phyloP scores from a whole-genome alignment of 495 filamentous ascomycete genomes.

The Bathelium albidoporum region DNA sequence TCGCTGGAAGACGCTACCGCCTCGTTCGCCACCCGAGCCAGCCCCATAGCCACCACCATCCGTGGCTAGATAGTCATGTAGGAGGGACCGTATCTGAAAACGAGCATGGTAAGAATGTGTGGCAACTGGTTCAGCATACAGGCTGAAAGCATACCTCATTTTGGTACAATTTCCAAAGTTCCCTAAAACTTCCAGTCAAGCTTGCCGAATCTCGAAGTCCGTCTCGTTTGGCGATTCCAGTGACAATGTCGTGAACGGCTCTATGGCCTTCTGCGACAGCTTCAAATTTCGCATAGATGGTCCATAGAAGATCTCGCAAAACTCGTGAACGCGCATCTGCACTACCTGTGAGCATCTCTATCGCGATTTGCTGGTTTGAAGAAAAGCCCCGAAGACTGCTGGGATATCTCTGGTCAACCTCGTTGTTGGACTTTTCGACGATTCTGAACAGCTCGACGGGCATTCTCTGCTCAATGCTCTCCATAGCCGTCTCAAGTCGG shows the following conservation, averaged over 20 bases:
- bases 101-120: background rate
- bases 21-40: constrained; percentile 37
- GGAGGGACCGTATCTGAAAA: constrained; percentile 67
- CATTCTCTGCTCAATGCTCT: constrained; percentile 82
- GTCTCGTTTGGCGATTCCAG: constrained; percentile 69
- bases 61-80: constrained; percentile 96
- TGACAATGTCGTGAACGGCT: constrained; percentile 82
- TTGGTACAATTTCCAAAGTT: constrained; percentile 87
- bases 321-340: constrained; percentile 61
- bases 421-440: constrained; percentile 87
- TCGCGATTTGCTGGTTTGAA: constrained; percentile 31
- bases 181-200: constrained; percentile 72
- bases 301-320: constrained; percentile 81
- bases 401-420: constrained; percentile 85
- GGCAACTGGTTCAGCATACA: constrained; percentile 34
- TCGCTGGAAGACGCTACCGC: constrained; percentile 48
- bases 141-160: constrained; percentile 45
- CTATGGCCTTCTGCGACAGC: constrained; percentile 93
- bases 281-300: constrained; percentile 91
- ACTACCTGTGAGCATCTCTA: constrained; percentile 46
- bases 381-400: constrained; percentile 48
- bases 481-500: constrained; percentile 70
- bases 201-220: constrained; percentile 43
- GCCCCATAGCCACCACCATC: constrained; percentile 57
- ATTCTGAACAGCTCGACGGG: constrained; percentile 90